Base-by-base conservation (phyloP, 805 yeast genomes). In the Clavispora asparagi region DNA sequence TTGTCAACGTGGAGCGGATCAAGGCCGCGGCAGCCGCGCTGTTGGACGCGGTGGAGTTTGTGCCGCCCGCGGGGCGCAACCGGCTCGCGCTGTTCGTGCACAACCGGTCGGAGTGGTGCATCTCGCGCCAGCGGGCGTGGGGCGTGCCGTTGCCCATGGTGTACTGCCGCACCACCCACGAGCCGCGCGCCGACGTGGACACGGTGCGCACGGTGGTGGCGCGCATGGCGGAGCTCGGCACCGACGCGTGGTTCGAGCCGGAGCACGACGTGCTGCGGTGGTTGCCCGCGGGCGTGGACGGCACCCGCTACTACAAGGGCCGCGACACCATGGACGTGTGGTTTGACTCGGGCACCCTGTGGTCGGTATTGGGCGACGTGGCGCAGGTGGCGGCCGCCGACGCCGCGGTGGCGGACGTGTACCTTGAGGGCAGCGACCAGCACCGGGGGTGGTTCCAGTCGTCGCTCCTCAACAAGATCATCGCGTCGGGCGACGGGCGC, bases 381-480 rank as follows among this genome's bases (percentile, higher is more conserved):
- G 13, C 19, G 19, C n/a, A 11, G 16, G 32, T 13, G 32, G 14
- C 46, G 41, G 27, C 38, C 5, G 29, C 52, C 13, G 42, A 40
- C 10, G 39, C 46, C n/a, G 67, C 66, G 6, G 50, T 62, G 38
- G 84, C 95, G 0, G 95, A 91, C 64, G 76, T 88, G n/a, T 92
- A 89, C 60, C 64, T 92, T 12, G 99, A 94, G 70, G 99, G 99
- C 2, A 81, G 91, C n/a, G 99, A 94, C 61, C 99, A 94, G 64
- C 99, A 94, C 61, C 78, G 99, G 49, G 99, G 99, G 1, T 94
- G 99, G 99, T 94, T 94, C 63, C 99, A 94, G 68, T 87, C 96
- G 29, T 89, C 97, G 1, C 67, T 94, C 26, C 69, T 94, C 47
- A 90, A 95, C 23, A 86, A 82, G 58, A 77, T 89, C 19, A 70